Evolutionary conservation across 2,329 filamentous ascomycete species (phyloP).

Genomic region (Nemania sp.): DNA sequence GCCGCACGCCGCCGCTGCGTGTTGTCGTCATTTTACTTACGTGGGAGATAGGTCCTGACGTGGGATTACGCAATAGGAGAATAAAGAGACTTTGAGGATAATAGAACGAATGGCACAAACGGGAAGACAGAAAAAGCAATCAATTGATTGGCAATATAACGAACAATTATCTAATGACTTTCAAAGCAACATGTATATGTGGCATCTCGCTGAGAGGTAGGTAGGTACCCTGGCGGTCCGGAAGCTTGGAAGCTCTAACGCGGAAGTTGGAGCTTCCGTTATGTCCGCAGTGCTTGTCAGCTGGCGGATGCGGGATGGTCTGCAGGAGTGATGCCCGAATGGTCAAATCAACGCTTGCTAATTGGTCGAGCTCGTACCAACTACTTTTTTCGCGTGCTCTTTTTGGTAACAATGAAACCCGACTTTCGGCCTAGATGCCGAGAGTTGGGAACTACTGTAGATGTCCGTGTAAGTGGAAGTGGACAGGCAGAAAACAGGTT

Average conservation of each 20-base stretch:
- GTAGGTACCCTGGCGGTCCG: too few relatives aligned
- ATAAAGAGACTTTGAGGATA: background rate
- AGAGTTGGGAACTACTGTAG: slow-evolving; percentile 16
- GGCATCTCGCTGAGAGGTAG: slow-evolving; percentile 36
- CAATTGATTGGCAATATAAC: slow-evolving; percentile 5
- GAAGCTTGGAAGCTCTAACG: slow-evolving; percentile 28
- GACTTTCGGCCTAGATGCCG: slow-evolving; percentile 26
- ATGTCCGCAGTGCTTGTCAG: slow-evolving; percentile 25
- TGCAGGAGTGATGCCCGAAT: slow-evolving; percentile 26
- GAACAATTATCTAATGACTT: slow-evolving; percentile 8
- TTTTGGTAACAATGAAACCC: slow-evolving; percentile 2
- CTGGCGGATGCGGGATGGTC: slow-evolving; percentile 27
- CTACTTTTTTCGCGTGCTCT: background rate
- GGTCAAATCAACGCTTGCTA: slow-evolving; percentile 21
- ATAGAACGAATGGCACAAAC: background rate
- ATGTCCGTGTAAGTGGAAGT: too few relatives aligned
- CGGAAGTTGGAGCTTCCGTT: slow-evolving; percentile 42
- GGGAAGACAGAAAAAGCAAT: slow-evolving; percentile 1
- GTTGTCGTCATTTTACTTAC: slow-evolving; percentile 40
- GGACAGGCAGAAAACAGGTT: too few relatives aligned
- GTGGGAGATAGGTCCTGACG: background rate
- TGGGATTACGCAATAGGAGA: background rate
- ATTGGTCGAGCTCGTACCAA: slow-evolving; percentile 32
- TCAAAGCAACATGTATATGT: slow-evolving; percentile 35
- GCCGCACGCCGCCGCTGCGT: slow-evolving; percentile 54